Percentiles rank a stretch among this genome's conserved stretches.
Evolutionary conservation across 2,329 filamentous ascomycete species (phyloP).

Genomic region (Leptosphaerulina australis): DNA sequence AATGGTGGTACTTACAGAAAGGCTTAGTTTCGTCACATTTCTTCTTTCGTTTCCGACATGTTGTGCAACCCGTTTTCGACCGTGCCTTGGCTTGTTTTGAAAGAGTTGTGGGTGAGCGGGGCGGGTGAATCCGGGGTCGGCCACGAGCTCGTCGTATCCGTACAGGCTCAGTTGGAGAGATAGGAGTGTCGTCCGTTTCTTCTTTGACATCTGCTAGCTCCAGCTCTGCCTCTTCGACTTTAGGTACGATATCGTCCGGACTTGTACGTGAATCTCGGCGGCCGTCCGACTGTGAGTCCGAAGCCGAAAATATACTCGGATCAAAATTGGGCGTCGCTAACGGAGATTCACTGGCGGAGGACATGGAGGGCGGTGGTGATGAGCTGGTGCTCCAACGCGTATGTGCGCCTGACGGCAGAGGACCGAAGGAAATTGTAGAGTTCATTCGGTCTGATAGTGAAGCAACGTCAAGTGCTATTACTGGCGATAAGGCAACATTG

Average conservation of each 20-base stretch:
- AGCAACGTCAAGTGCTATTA: conserved; percentile 27
- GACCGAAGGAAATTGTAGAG: conserved; percentile 44
- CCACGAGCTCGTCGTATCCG: conserved; percentile 63
- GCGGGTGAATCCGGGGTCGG: conserved; percentile 79
- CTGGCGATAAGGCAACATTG: conserved; percentile 34
- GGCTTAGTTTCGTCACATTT: conserved; percentile 62
- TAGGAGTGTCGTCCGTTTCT: conserved; percentile 41
- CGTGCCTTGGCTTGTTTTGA: conserved; percentile 78
- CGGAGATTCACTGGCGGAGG: conserved; percentile 50
- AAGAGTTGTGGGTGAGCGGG: conserved; percentile 62
- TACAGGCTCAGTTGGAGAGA: conserved; percentile 45
- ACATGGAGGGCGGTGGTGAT: conserved; percentile 49
- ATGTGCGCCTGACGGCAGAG: conserved; percentile 41
- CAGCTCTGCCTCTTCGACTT: conserved; percentile 61
- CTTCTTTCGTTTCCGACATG: conserved; percentile 66
- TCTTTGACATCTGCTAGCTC: conserved; percentile 49
- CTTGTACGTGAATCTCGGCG: conserved; percentile 32
- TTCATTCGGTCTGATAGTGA: conserved; percentile 41
- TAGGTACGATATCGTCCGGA: conserved; percentile 54
- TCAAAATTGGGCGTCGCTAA: conserved; percentile 46
- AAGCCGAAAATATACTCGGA: conserved; percentile 28
- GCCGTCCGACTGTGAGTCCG: conserved; percentile 37
- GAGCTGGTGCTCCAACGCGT: conserved; percentile 49
- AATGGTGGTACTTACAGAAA: conserved; percentile 41
- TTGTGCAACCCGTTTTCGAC: conserved; percentile 65